These are phyloP conservation scores for Pseudopithomyces maydicus DNA, from an alignment of 2,329 filamentous ascomycete genomes.

Conservation along the genomic window DNA sequence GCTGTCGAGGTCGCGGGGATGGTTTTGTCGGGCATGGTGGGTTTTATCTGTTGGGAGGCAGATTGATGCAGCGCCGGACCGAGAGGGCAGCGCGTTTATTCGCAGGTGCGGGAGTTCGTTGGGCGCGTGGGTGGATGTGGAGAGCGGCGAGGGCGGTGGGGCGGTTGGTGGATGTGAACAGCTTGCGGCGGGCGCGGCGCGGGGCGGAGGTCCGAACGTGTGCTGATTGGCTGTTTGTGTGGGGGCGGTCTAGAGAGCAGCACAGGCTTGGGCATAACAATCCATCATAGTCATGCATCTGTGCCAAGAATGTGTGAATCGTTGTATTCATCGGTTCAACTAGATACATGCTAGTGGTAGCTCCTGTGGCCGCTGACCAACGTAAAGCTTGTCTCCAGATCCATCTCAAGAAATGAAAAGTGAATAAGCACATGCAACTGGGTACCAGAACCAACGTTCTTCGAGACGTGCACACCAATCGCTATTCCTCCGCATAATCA, in stretches of 20 bases:
- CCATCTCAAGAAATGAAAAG: no score
- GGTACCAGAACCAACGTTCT: no score
- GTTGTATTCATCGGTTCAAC: no score
- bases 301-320: no score
- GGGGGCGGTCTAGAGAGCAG: not conserved
- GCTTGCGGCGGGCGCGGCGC: not conserved
- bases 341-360: no score
- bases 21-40: conserved; percentile 39
- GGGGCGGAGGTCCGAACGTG: not conserved
- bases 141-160: not conserved
- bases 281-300: no score
- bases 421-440: no score
- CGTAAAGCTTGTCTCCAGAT: no score
- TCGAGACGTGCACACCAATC: no score
- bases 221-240: not conserved
- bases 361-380: no score
- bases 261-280: not conserved
- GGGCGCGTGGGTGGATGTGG: not conserved
- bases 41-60: not conserved
- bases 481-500: no score
- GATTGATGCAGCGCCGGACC: no score
- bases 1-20: conserved; percentile 36
- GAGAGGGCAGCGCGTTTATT: not conserved
- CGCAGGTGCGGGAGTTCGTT: not conserved
- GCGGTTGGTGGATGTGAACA: not conserved